A percentile compares a stretch with the other conserved stretches of the same genome.
These are phyloP conservation scores for Hypoxylon sp. DNA, from an alignment of 2,329 filamentous ascomycete genomes.

Conservation along the genomic window DNA sequence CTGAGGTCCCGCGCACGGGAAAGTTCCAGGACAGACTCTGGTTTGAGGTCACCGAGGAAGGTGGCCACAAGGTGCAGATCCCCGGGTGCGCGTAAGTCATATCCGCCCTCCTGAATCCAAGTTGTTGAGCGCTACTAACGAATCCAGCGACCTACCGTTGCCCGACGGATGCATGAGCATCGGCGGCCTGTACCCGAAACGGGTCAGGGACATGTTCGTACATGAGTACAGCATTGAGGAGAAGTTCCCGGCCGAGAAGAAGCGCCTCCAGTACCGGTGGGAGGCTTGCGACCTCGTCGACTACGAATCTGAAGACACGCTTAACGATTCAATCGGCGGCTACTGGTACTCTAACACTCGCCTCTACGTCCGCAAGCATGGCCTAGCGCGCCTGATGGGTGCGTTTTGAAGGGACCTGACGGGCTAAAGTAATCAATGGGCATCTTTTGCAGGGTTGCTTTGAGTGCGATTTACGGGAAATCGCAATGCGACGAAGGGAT, in stretches of 20 bases:
- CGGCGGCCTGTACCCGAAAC: constrained; percentile 16
- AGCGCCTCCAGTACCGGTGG: background rate
- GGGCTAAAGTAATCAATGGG: background rate
- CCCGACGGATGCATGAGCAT: background rate
- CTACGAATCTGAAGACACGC: background rate
- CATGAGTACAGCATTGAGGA: constrained; percentile 28
- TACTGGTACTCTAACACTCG: constrained; percentile 31
- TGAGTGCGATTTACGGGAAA: background rate
- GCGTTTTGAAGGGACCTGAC: background rate
- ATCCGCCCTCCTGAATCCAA: background rate
- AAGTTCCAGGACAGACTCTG: constrained; percentile 31
- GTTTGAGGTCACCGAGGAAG: constrained; percentile 34
- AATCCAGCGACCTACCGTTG: constrained; percentile 18
- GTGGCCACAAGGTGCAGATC: constrained; percentile 27
- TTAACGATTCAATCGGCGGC: constrained; percentile 2
- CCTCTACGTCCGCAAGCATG: constrained; percentile 30
- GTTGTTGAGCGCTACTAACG: background rate
- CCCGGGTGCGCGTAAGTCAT: constrained; percentile 35
- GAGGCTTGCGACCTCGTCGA: constrained; percentile 25
- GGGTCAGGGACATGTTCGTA: constrained; percentile 37
- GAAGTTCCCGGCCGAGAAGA: constrained; percentile 29
- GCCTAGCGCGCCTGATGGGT: background rate
- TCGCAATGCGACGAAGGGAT: background rate
- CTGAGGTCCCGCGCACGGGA: constrained; percentile 10
- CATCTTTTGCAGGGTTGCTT: background rate